These are phyloP conservation scores for Nemania abortiva DNA, from an alignment of 2,329 filamentous ascomycete genomes.

Conservation along the genomic window DNA sequence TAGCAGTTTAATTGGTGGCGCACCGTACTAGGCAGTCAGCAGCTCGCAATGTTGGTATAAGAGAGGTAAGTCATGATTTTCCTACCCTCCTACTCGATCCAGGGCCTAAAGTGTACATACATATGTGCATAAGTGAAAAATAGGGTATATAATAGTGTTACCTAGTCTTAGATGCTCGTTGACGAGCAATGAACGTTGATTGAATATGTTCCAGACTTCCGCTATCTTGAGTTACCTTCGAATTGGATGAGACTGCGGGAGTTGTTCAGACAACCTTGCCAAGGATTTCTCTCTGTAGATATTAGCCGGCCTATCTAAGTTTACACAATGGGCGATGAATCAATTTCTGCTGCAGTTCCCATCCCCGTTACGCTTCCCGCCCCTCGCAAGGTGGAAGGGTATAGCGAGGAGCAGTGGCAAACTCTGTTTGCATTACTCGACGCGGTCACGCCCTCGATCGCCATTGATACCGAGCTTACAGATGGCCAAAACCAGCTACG, in stretches of 20 bases:
- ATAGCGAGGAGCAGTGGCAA: slow-evolving; percentile 62
- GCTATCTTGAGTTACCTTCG: too few species aligned
- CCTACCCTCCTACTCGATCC: too few species aligned
- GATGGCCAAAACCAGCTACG: slow-evolving; percentile 58
- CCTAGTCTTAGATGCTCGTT: too few species aligned
- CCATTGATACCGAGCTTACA: slow-evolving; percentile 54
- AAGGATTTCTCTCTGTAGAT: background rate
- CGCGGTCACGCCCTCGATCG: slow-evolving; percentile 71
- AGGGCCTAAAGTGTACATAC: too few species aligned
- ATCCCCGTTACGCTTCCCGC: slow-evolving; percentile 43
- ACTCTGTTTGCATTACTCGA: slow-evolving; percentile 67
- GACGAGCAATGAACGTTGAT: too few species aligned
- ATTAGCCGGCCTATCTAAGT: background rate
- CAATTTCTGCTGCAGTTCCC: slow-evolving; percentile 38
- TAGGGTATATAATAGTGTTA: background rate
- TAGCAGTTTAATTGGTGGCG: background rate
- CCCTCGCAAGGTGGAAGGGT: slow-evolving; percentile 41
- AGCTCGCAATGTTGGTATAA: too few species aligned
- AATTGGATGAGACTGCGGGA: too few species aligned
- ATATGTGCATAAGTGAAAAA: too few species aligned
- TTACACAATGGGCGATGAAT: slow-evolving; percentile 38
- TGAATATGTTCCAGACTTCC: too few species aligned
- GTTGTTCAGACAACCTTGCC: too few species aligned
- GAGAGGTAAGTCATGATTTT: too few species aligned
- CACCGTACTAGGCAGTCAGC: background rate